phyloP scores from a whole-genome alignment of 2,329 filamentous ascomycete genomes.

The Zalaria sp. region DNA sequence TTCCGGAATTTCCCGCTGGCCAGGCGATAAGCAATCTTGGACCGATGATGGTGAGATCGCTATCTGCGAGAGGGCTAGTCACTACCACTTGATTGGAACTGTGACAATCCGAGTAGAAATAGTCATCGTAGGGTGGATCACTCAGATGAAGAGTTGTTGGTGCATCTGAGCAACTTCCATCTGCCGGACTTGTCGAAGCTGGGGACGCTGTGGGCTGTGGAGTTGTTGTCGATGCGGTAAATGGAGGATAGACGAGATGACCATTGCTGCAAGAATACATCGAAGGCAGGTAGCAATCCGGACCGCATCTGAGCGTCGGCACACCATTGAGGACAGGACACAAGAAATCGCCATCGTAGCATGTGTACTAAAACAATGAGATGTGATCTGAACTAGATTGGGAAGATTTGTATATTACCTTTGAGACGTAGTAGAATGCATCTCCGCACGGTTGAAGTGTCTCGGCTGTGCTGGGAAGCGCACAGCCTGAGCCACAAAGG shows the following conservation, averaged over 20 bases:
- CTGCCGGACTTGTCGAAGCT: constrained; percentile 8
- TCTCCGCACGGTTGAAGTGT: neutral
- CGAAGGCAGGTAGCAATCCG: constrained; percentile 20
- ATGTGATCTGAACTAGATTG: neutral
- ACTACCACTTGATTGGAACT: constrained; percentile 45
- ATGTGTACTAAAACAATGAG: constrained; percentile 19
- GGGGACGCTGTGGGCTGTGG: constrained; percentile 6
- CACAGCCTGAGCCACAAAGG: no score
- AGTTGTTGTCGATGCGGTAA: constrained; percentile 9
- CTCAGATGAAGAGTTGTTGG: constrained; percentile 31
- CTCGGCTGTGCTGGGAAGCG: neutral
- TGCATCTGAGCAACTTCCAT: constrained; percentile 9
- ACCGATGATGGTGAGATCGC: constrained; percentile 39
- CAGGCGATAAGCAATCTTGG: constrained; percentile 47
- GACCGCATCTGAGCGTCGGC: constrained; percentile 20
- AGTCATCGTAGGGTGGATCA: constrained; percentile 48
- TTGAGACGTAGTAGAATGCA: neutral
- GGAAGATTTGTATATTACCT: neutral
- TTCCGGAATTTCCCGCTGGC: constrained; percentile 52
- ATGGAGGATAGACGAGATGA: constrained; percentile 15
- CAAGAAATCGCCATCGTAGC: constrained; percentile 22
- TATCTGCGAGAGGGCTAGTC: constrained; percentile 40
- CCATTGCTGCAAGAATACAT: constrained; percentile 16
- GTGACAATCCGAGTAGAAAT: constrained; percentile 52
- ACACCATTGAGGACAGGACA: constrained; percentile 21